These are phyloP conservation scores for Babesia gibsoni DNA, from an alignment of 169 alveolate genomes.

Conservation along the genomic window DNA sequence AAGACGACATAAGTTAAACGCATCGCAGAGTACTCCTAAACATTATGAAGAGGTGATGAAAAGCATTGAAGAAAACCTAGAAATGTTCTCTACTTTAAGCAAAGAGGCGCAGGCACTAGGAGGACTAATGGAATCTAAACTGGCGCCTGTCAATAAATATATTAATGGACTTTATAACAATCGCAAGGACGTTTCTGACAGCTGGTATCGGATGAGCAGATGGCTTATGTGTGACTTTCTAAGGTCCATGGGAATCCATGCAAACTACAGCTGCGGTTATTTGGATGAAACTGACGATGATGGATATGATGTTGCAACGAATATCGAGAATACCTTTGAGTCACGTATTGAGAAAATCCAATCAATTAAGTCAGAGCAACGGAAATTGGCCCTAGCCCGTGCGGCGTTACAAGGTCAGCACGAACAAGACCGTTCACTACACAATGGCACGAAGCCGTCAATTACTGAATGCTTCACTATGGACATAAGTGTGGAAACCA, in stretches of 20 bases:
- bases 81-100: not conserved
- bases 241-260: conserved; percentile 18
- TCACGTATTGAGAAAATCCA: not conserved
- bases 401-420: too few relatives aligned
- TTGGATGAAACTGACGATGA: conserved; percentile 59
- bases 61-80: not conserved
- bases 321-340: not conserved
- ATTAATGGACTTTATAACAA: not conserved
- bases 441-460: not conserved
- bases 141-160: not conserved
- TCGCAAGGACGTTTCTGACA: conserved; percentile 25
- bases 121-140: conserved; percentile 17
- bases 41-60: not conserved
- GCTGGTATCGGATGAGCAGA: conserved; percentile 6
- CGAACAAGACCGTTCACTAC: not conserved
- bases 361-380: not conserved
- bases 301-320: conserved; percentile 21
- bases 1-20: not conserved
- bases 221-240: conserved; percentile 56
- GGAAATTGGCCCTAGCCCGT: not conserved
- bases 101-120: conserved; percentile 32
- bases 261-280: conserved; percentile 53
- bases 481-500: not conserved
- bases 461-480: not conserved
- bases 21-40: not conserved